Evolutionary conservation across 768 basidiomycete genomes (phyloP).

Genomic region (Tylopilus rubrobrunneus): DNA sequence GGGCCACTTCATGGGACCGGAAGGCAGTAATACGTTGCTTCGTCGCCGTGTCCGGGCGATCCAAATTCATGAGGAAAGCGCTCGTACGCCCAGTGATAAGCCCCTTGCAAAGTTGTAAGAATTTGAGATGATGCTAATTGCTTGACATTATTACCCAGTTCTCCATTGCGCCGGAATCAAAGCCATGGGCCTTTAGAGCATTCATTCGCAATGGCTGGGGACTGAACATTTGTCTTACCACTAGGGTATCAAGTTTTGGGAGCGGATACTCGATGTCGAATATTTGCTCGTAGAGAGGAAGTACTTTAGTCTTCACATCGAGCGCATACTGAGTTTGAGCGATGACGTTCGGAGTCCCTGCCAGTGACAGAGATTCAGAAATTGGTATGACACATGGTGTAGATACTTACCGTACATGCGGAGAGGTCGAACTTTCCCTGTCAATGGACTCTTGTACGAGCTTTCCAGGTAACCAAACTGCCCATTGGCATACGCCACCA

Average conservation of each 20-base stretch:
- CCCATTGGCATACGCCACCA: constrained; percentile 86
- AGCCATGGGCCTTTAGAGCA: constrained; percentile 63
- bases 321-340: constrained; percentile 83
- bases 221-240: constrained; percentile 41
- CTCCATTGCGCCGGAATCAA: constrained; percentile 92
- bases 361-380: constrained; percentile 1
- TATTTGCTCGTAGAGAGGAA: constrained; percentile 89
- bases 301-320: constrained; percentile 75
- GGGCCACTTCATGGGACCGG: constrained; percentile 85
- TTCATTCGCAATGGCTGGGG: neutral
- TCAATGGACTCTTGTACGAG: constrained; percentile 74
- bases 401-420: constrained; percentile 67
- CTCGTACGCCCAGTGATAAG: constrained; percentile 89
- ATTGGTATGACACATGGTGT: neutral
- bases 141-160: constrained; percentile 55
- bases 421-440: constrained; percentile 76
- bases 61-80: constrained; percentile 76
- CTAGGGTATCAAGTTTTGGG: constrained; percentile 91
- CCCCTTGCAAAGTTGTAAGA: constrained; percentile 40
- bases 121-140: neutral
- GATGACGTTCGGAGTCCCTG: constrained; percentile 79
- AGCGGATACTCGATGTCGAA: constrained; percentile 92
- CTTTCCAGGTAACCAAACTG: constrained; percentile 69
- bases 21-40: constrained; percentile 76
- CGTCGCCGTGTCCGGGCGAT: constrained; percentile 63